A percentile compares a stretch with the other conserved stretches of the same genome.
Evolutionary conservation across 2,329 filamentous ascomycete genomes (phyloP).

Genomic region (Cladosporium velox): DNA sequence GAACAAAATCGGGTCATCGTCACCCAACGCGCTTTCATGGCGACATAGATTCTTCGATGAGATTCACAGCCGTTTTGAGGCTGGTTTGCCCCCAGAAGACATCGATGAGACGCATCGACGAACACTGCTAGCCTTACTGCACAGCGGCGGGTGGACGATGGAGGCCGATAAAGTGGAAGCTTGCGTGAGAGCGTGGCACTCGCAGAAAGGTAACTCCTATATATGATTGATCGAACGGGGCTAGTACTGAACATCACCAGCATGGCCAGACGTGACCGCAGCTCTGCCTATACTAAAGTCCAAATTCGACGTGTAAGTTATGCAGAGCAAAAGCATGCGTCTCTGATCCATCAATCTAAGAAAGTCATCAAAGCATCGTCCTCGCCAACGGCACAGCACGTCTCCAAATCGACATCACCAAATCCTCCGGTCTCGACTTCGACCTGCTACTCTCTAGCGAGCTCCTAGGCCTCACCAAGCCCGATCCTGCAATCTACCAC

Average conservation of each 20-base stretch:
- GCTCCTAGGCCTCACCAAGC: slow-evolving; percentile 54
- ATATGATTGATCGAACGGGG: background rate
- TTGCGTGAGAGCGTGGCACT: slow-evolving; percentile 47
- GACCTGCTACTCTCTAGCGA: slow-evolving; percentile 57
- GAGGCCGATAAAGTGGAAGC: background rate
- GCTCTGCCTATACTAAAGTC: slow-evolving; percentile 45
- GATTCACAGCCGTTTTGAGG: slow-evolving; percentile 43
- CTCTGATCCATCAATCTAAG: background rate
- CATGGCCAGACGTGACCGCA: slow-evolving; percentile 54
- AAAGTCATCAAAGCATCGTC: slow-evolving; percentile 39
- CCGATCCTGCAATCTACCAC: slow-evolving; percentile 49
- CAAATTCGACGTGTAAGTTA: slow-evolving; percentile 35
- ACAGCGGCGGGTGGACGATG: background rate
- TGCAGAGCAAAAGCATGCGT: background rate
- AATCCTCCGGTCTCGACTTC: slow-evolving; percentile 52
- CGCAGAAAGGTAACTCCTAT: slow-evolving; percentile 35
- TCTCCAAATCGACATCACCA: slow-evolving; percentile 55
- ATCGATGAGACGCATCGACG: slow-evolving; percentile 54
- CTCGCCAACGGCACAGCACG: slow-evolving; percentile 58
- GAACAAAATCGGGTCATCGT: background rate
- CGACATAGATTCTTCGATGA: slow-evolving; percentile 53
- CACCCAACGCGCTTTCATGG: slow-evolving; percentile 49
- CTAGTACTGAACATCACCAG: slow-evolving; percentile 22
- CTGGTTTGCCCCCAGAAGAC: slow-evolving; percentile 46
- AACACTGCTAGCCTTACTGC: slow-evolving; percentile 44